Base-by-base conservation (phyloP, 2,329 filamentous ascomycete genomes). In the Sporothrix globosa region DNA sequence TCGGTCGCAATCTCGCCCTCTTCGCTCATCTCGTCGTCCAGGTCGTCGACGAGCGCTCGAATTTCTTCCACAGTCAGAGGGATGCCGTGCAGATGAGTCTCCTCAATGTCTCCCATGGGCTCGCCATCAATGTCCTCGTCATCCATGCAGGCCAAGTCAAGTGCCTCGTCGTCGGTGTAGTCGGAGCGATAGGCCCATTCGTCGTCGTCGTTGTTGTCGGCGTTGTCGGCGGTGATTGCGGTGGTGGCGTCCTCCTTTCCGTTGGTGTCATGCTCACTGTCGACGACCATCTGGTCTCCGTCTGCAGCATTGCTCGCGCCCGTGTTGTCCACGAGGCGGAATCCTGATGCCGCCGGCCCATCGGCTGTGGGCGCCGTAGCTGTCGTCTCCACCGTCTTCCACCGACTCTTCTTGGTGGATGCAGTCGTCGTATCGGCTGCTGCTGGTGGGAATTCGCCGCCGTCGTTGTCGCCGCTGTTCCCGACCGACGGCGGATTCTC, bases 401-500 rank as follows among this genome's bases (percentile, higher is more conserved):
- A 88, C 68, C 80, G 82, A 27, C 81, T 80, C 71, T 78, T 83
- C 77, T 77, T 82, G 69, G 74, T 76, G 17, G 72, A 77, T 69
- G 76, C 76, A 72, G 75, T 76, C 72, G 75, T 80, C 75, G 39
- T 68, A 13, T 60, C 41, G 39, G 4, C 24, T 4, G 30, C 21
- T 17, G 41, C 52, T 44, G 48, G 48, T 9, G 5, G 19, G 7
- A 9, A 7, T 7, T n/a, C 48, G 48, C 48, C 50, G 14, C 14
- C 52, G 13, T 3, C 48, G 19, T 50, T 24, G 73, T 81, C 80
- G 70, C 79, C 75, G 74, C 78, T 75, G 74, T 78, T 80, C 6
- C 77, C 72, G 11, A 80, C 77, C 17, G 9, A 14, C 2, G 91
- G 90, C 39, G 91, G 91, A 69, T 89, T 88, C 73, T 91, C 88